Evolutionary conservation across 805 yeast genomes (phyloP).

Genomic region (Torulaspora delbrueckii): DNA sequence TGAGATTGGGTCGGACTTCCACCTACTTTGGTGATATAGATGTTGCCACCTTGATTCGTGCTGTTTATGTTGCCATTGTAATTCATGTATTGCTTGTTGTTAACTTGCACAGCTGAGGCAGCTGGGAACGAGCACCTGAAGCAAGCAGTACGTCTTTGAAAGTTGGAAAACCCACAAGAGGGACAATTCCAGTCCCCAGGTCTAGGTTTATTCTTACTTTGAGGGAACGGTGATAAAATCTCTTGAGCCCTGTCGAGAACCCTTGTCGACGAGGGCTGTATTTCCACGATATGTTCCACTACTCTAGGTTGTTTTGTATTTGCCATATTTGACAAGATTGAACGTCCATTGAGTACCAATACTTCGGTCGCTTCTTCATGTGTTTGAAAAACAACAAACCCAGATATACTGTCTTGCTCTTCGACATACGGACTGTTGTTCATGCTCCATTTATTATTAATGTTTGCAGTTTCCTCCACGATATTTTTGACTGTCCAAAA

Average conservation of each 20-base stretch:
- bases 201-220: conserved; percentile 78
- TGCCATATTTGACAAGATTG: conserved; percentile 34
- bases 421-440: conserved; percentile 37
- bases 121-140: conserved; percentile 90
- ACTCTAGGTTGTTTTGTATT: conserved; percentile 35
- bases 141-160: conserved; percentile 90
- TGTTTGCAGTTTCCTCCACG: conserved; percentile 26
- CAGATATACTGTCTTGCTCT: conserved; percentile 52
- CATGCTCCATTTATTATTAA: conserved; percentile 23
- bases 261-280: conserved; percentile 76
- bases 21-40: conserved; percentile 4
- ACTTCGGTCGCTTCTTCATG: conserved; percentile 86
- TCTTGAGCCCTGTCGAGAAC: conserved; percentile 81
- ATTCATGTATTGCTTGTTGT: conserved; percentile 18
- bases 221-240: conserved; percentile 77
- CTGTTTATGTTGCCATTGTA: conserved; percentile 16
- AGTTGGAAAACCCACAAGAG: conserved; percentile 89
- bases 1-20: conserved; percentile 7
- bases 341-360: conserved; percentile 71
- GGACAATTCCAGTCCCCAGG: conserved; percentile 99
- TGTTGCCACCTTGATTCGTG: conserved; percentile 11
- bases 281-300: conserved; percentile 67
- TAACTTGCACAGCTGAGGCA: conserved; percentile 60
- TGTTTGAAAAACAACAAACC: conserved; percentile 77
- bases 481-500: conserved; percentile 81